A percentile compares a stretch with the other conserved stretches of the same genome.
phyloP scores from a whole-genome alignment of 257 asterid genomes.

The Gentiana dahurica region DNA sequence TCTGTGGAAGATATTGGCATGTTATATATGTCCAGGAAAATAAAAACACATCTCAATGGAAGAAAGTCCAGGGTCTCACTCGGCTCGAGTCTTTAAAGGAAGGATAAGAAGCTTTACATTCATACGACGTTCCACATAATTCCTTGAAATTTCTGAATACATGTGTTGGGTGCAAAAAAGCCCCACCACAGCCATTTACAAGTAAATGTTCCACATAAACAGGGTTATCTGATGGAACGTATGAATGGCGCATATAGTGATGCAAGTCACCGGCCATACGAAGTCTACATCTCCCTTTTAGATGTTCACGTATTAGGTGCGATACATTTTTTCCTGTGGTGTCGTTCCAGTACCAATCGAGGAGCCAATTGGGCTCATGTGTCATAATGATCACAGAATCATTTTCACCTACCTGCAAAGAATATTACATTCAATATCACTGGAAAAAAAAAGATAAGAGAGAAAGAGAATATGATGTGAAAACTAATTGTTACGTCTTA shows the following conservation, averaged over 20 bases:
- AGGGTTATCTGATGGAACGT: constrained; percentile 71
- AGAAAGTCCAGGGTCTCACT: constrained; percentile 22
- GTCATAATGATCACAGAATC: constrained; percentile 97
- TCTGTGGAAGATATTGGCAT: constrained; percentile 38
- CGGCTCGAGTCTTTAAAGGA: constrained; percentile 97
- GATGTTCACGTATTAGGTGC: constrained; percentile 69
- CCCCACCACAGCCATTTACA: constrained; percentile 99
- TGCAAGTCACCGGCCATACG: constrained; percentile 95
- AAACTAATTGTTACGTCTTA: background rate
- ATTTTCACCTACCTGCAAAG: constrained; percentile 54
- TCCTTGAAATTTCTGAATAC: constrained; percentile 67
- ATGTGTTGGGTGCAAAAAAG: constrained; percentile 97
- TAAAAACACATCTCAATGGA: background rate
- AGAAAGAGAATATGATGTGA: background rate
- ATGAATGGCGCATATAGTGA: constrained; percentile 96
- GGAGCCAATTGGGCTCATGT: constrained; percentile 97
- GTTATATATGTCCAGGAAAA: constrained; percentile 1
- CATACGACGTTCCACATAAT: constrained; percentile 50
- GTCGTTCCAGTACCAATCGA: constrained; percentile 84
- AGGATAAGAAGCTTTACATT: constrained; percentile 83
- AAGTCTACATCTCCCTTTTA: constrained; percentile 80
- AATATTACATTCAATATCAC: background rate
- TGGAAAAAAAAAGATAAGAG: background rate
- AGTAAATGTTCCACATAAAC: constrained; percentile 77
- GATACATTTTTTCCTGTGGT: constrained; percentile 70